Percentiles rank a stretch among this genome's conserved stretches.
Conservation (phyloP, 768 basidiomycete species). For the Naganishia friedmannii region DNA sequence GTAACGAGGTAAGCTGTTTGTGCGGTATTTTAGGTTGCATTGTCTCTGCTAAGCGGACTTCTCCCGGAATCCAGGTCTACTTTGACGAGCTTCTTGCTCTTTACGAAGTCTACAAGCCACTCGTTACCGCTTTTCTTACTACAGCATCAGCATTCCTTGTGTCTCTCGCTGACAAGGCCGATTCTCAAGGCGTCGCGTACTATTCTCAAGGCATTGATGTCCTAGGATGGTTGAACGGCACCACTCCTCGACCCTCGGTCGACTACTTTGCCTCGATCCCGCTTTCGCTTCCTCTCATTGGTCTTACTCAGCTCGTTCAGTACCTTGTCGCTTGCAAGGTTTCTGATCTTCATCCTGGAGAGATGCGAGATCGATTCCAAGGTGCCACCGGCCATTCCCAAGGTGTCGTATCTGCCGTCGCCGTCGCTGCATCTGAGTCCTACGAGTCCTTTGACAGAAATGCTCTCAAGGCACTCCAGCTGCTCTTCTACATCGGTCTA, state of each 20-base stretch:
- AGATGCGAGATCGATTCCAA: conserved; percentile 69
- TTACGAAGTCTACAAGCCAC: conserved; percentile 86
- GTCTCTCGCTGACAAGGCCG: conserved; percentile 65
- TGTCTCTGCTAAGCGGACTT: not conserved
- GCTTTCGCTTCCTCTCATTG: conserved; percentile 90
- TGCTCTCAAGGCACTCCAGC: conserved; percentile 76
- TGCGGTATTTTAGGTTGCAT: not conserved
- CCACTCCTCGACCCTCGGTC: conserved; percentile 67
- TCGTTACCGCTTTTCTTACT: conserved; percentile 69
- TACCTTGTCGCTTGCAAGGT: conserved; percentile 79
- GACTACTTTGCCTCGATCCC: conserved; percentile 90
- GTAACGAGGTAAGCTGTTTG: conserved; percentile 64
- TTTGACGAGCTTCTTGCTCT: conserved; percentile 89
- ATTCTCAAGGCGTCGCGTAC: conserved; percentile 57
- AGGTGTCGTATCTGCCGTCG: conserved; percentile 91
- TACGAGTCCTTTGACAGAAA: conserved; percentile 73
- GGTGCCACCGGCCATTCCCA: conserved; percentile 97
- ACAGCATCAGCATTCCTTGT: conserved; percentile 68
- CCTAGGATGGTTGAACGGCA: conserved; percentile 75
- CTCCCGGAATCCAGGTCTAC: conserved; percentile 61
- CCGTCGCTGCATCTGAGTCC: conserved; percentile 73
- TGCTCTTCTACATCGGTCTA: conserved; percentile 89
- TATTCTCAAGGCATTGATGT: conserved; percentile 81
- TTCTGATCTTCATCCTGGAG: conserved; percentile 70
- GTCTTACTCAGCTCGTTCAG: conserved; percentile 89